Evolutionary conservation across 805 yeast genomes (phyloP).

Genomic region (Myxozyma melibiosi): DNA sequence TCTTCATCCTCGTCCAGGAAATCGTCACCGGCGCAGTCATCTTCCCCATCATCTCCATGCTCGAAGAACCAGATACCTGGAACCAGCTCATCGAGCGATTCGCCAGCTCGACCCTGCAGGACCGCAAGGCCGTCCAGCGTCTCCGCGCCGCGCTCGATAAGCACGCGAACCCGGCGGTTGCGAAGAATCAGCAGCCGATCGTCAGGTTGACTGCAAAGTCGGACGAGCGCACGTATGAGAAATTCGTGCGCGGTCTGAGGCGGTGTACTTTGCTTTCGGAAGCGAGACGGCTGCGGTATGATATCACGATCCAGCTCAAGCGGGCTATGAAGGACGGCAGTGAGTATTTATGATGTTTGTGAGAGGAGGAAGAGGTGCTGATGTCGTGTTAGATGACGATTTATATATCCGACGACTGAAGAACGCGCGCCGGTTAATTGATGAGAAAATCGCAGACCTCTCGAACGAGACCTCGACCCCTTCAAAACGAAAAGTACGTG

Average conservation of each 20-base stretch:
- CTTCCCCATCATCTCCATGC: slow-evolving; percentile 52
- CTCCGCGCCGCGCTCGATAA: slow-evolving; percentile 69
- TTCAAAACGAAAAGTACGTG: slow-evolving; percentile 4
- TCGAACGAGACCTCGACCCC: slow-evolving; percentile 30
- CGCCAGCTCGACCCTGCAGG: slow-evolving; percentile 67
- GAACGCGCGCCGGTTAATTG: slow-evolving; percentile 41
- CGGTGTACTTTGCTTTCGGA: slow-evolving; percentile 46
- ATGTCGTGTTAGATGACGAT: slow-evolving; percentile 39
- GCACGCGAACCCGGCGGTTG: slow-evolving; percentile 45
- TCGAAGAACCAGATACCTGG: slow-evolving; percentile 75
- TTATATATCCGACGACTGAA: slow-evolving; percentile 37
- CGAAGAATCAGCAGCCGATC: slow-evolving; percentile 23
- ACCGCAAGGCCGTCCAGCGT: slow-evolving; percentile 71
- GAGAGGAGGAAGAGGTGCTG: slow-evolving; percentile 11
- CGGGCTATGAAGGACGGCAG: slow-evolving; percentile 44
- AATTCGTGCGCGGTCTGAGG: slow-evolving; percentile 45
- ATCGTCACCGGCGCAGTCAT: slow-evolving; percentile 62
- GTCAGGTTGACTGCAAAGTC: slow-evolving; percentile 47
- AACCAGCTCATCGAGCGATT: slow-evolving; percentile 63
- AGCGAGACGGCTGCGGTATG: slow-evolving; percentile 53
- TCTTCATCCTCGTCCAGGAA: slow-evolving; percentile 59
- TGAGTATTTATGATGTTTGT: not conserved
- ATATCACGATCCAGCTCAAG: slow-evolving; percentile 51
- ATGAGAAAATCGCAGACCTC: slow-evolving; percentile 38
- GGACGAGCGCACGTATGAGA: slow-evolving; percentile 47